phyloP scores from a whole-genome alignment of 371 early-diverging fungal genomes.

The Rhizopus delemar region DNA sequence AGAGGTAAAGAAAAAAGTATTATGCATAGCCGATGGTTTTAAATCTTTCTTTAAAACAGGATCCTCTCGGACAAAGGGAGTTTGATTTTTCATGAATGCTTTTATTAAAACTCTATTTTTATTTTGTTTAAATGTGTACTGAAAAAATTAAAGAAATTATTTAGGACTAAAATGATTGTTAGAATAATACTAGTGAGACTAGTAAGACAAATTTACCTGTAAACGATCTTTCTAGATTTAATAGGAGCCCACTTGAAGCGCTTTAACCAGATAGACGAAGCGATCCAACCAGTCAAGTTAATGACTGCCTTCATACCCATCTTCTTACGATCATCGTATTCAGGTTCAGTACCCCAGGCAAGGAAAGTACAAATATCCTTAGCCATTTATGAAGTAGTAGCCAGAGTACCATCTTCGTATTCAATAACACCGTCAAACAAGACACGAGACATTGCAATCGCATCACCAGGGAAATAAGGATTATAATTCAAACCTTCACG shows the following conservation, averaged over 20 bases:
- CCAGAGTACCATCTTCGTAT: conserved; percentile 97
- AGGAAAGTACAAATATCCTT: conserved; percentile 96
- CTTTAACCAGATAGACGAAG: conserved; percentile 75
- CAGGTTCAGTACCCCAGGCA: conserved; percentile 95
- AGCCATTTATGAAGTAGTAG: conserved; percentile 95
- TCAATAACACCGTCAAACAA: conserved; percentile 94
- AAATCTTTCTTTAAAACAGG: not conserved
- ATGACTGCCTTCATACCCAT: conserved; percentile 91
- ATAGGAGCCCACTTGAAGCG: conserved; percentile 77
- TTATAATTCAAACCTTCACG: conserved; percentile 97
- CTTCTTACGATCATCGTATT: conserved; percentile 95
- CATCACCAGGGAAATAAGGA: conserved; percentile 98
- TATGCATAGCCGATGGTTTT: too few species aligned
- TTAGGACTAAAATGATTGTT: too few species aligned
- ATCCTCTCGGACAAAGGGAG: conserved; percentile 13
- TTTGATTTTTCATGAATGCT: not conserved
- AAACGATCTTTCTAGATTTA: conserved; percentile 82
- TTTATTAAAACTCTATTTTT: too few species aligned
- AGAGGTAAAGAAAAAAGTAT: conserved; percentile 6
- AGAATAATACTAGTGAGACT: too few species aligned
- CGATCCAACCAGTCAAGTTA: conserved; percentile 58
- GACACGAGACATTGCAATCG: conserved; percentile 95
- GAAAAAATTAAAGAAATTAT: too few species aligned
- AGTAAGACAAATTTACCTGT: conserved; percentile 48
- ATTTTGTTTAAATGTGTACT: too few species aligned